These are phyloP conservation scores for Rhodofomes roseus DNA, from an alignment of 1,284 basidiomycete genomes.

Conservation along the genomic window DNA sequence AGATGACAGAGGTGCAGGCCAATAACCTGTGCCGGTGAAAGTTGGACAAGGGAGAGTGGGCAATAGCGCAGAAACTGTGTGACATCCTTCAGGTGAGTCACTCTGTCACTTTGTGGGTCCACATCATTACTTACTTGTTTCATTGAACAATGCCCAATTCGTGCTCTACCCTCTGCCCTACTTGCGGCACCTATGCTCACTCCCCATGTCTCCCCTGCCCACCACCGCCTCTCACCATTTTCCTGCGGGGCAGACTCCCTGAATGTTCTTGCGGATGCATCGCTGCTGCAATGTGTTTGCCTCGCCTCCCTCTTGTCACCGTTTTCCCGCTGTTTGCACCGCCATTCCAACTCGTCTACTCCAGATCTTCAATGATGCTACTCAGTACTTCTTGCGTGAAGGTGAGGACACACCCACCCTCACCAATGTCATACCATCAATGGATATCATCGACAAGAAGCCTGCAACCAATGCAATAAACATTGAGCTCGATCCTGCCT, in stretches of 20 bases:
- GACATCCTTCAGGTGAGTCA: slow-evolving; percentile 21
- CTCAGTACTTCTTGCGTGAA: background rate
- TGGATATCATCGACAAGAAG: slow-evolving; percentile 23
- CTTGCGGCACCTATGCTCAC: too few relatives aligned
- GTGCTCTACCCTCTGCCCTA: too few relatives aligned
- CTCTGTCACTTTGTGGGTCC: background rate
- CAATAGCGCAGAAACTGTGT: slow-evolving; percentile 20
- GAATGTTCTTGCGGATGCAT: too few relatives aligned
- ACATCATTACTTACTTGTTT: background rate
- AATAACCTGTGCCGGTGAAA: slow-evolving; percentile 8
- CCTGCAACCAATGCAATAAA: slow-evolving; percentile 6
- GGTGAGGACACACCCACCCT: slow-evolving; percentile 14
- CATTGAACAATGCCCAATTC: too few relatives aligned
- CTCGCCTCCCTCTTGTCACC: too few relatives aligned
- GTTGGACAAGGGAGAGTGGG: slow-evolving; percentile 17
- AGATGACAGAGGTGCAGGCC: slow-evolving; percentile 10
- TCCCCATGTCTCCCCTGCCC: too few relatives aligned
- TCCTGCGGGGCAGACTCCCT: too few relatives aligned
- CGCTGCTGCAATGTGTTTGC: too few relatives aligned
- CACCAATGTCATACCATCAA: slow-evolving; percentile 24
- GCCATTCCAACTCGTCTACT: background rate
- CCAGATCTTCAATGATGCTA: background rate
- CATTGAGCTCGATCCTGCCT: background rate
- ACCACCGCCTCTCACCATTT: too few relatives aligned
- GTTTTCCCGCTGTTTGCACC: too few relatives aligned